Evolutionary conservation across 1,284 basidiomycete species (phyloP).

Genomic region (Sanguinoderma infundibulare): DNA sequence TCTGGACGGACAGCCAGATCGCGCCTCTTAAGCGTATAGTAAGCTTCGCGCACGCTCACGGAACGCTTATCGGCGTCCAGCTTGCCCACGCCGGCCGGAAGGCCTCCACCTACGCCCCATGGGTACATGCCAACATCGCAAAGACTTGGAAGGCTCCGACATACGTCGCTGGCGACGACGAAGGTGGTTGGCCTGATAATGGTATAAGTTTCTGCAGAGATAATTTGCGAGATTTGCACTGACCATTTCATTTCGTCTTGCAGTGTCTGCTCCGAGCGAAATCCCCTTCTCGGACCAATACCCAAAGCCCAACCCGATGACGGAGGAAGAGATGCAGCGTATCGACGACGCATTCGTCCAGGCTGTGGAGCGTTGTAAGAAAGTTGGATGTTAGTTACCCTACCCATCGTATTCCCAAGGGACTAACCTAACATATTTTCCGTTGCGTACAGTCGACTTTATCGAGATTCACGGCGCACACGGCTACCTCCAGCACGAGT

Average conservation of each 20-base stretch:
- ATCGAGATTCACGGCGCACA: constrained; percentile 82
- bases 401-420: neutral
- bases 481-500: constrained; percentile 67
- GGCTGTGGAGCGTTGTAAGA: constrained; percentile 64
- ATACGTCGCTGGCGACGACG: constrained; percentile 45
- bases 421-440: neutral
- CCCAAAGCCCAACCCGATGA: constrained; percentile 57
- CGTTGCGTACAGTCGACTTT: constrained; percentile 63
- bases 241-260: neutral
- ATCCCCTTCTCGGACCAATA: constrained; percentile 55
- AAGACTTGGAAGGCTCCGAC: constrained; percentile 27
- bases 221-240: neutral
- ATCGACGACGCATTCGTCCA: constrained; percentile 71
- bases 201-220: constrained; percentile 26
- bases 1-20: constrained; percentile 82
- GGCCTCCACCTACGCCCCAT: constrained; percentile 61
- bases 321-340: constrained; percentile 56
- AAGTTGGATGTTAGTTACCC: constrained; percentile 60
- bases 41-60: constrained; percentile 76
- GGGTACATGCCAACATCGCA: constrained; percentile 47
- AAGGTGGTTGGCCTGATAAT: constrained; percentile 76
- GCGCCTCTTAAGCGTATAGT: constrained; percentile 71
- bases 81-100: constrained; percentile 84
- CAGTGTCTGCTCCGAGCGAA: constrained; percentile 53
- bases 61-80: constrained; percentile 77